These are phyloP conservation scores for Astrephomene gubernaculifera DNA, from an alignment of 139 green algal species.

Conservation along the genomic window DNA sequence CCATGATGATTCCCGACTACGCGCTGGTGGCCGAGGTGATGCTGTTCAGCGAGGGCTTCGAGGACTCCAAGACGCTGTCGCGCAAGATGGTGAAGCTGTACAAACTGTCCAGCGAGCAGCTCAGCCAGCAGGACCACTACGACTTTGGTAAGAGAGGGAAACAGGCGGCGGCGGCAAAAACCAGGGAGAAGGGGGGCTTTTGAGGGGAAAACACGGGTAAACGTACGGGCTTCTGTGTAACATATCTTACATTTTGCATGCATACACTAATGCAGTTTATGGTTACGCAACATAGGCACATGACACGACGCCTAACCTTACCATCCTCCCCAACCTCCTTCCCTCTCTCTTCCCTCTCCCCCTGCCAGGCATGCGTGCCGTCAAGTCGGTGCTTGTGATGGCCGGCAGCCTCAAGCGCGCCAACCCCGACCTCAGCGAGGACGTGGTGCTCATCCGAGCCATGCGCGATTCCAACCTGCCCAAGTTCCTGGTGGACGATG, in stretches of 20 bases:
- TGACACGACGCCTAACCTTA: too few relatives aligned
- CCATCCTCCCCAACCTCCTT: conserved; percentile 4
- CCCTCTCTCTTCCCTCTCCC: conserved; percentile 47
- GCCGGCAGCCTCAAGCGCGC: conserved; percentile 83
- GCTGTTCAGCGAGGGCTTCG: conserved; percentile 89
- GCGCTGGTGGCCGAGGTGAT: conserved; percentile 86
- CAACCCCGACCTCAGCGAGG: conserved; percentile 76
- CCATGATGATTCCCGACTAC: conserved; percentile 94
- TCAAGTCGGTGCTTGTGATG: conserved; percentile 92
- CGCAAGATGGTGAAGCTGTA: conserved; percentile 95
- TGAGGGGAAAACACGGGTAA: too few relatives aligned
- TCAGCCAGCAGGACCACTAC: conserved; percentile 85
- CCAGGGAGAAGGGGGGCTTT: too few relatives aligned
- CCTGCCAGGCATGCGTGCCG: conserved; percentile 83
- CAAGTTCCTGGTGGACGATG: conserved; percentile 89
- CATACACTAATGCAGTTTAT: too few relatives aligned
- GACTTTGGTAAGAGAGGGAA: conserved; percentile 38
- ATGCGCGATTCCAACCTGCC: conserved; percentile 91
- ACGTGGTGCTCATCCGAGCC: conserved; percentile 82
- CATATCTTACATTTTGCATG: too few relatives aligned
- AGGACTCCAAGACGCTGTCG: conserved; percentile 79
- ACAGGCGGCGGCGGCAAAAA: too few relatives aligned
- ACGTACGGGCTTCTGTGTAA: too few relatives aligned
- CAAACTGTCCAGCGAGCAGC: conserved; percentile 92
- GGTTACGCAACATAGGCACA: too few relatives aligned